Evolutionary conservation across 257 asterid species (phyloP).

Genomic region (Orobanche coerulescens): DNA sequence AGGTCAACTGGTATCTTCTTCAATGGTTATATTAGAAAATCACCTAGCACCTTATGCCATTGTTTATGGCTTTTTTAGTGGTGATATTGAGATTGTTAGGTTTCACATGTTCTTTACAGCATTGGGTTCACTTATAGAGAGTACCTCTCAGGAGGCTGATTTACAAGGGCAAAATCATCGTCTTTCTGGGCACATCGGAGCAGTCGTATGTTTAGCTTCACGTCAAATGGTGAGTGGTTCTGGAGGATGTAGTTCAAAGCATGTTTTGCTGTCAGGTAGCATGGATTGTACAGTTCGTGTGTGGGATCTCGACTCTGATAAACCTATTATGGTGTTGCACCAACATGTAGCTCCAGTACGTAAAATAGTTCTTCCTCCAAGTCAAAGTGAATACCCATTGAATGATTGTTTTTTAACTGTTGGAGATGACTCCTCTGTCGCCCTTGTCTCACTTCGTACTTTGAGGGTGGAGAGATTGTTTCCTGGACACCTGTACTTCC

Average conservation of each 20-base stretch:
- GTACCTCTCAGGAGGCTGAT: conserved; percentile 26
- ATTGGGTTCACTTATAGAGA: conserved; percentile 32
- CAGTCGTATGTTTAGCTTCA: conserved; percentile 89
- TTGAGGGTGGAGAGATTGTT: conserved; percentile 85
- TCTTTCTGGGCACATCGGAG: conserved; percentile 77
- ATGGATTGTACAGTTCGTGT: conserved; percentile 84
- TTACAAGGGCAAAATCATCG: conserved; percentile 35
- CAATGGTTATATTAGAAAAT: conserved; percentile 82
- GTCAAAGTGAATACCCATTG: conserved; percentile 65
- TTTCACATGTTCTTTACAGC: conserved; percentile 54
- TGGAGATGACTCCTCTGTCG: conserved; percentile 67
- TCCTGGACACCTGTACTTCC: conserved; percentile 81
- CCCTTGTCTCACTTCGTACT: conserved; percentile 81
- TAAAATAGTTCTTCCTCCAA: conserved; percentile 80
- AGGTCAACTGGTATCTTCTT: conserved; percentile 63
- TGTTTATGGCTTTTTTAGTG: conserved; percentile 77
- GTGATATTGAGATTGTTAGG: conserved; percentile 66
- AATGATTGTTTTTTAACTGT: conserved; percentile 80
- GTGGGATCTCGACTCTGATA: conserved; percentile 86
- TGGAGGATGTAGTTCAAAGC: conserved; percentile 40
- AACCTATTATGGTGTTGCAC: conserved; percentile 59
- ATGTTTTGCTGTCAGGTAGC: conserved; percentile 85
- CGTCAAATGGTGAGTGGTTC: conserved; percentile 50
- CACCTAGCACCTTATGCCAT: conserved; percentile 63
- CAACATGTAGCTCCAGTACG: conserved; percentile 94